Percentiles rank a stretch among this genome's conserved stretches.
Conservation (phyloP, 306 rosid genomes). For the Vigna unguiculata region DNA sequence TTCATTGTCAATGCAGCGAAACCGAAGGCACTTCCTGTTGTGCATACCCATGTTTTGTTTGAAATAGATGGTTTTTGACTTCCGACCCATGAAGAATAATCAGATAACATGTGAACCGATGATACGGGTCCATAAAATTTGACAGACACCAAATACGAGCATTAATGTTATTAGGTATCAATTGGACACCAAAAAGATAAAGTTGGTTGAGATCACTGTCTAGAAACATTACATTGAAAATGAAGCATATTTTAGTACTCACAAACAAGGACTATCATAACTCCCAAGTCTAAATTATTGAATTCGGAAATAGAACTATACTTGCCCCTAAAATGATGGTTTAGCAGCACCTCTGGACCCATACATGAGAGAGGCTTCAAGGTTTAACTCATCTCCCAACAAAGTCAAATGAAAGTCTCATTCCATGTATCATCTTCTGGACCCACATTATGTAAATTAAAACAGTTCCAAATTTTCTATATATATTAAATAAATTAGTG, state of each 20-base stretch:
- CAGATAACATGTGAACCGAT: conserved; percentile 19
- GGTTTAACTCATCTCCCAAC: neutral
- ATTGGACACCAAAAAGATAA: neutral
- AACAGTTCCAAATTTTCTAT: too few relatives aligned
- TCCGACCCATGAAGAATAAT: conserved; percentile 9
- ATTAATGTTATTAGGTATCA: neutral
- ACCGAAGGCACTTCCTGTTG: neutral
- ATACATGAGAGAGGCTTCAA: neutral
- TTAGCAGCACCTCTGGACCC: conserved; percentile 8
- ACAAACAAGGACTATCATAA: neutral
- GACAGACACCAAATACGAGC: neutral
- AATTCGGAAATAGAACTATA: neutral
- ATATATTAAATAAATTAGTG: too few relatives aligned
- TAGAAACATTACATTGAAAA: conserved; percentile 3
- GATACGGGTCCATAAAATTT: neutral
- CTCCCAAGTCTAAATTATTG: neutral
- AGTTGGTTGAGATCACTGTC: conserved; percentile 4
- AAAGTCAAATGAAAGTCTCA: neutral
- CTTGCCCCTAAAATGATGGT: conserved; percentile 16
- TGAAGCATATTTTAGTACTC: neutral
- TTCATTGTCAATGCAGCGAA: neutral
- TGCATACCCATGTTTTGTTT: neutral
- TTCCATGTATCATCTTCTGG: neutral
- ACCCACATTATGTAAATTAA: neutral
- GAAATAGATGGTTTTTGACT: conserved; percentile 2